Evolutionary conservation across 495 filamentous ascomycete genomes (phyloP), one percentile per base, ranked within the genome.

Genomic region (Lasiosphaeria hispida): DNA sequence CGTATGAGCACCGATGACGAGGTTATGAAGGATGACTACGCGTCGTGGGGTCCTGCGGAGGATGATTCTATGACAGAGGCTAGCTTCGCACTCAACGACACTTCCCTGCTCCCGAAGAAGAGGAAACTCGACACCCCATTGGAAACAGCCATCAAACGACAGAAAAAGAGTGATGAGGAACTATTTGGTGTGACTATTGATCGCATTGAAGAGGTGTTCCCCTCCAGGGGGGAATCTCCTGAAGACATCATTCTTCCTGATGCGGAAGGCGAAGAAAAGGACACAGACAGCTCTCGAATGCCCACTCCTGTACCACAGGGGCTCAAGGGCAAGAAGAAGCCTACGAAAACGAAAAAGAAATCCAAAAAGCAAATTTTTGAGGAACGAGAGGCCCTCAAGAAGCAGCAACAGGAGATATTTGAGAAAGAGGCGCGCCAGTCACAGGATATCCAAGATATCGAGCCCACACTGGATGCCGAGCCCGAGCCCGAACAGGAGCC

Each of bases 131-230:
- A 86, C 8, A 68, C 78, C 19, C 82, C 84, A 14, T 77, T 85
- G 7, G 76, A 84, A 51, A 76, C 77, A 17, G 77, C 84, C 41
- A 85, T 86, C 41, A 91, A 92, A 69, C 82, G 84, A 54, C 83
- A 83, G 61, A 87, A 81, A 70, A 82, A 88, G 63, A 85, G 87
- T n/a, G 88, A 90, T 50, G 87, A 90, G 66, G 85, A 89, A 52
- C 76, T 91, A n/a, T 89, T 90, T 68, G 81, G 82, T 15, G 76
- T 86, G 57, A 73, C 71, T n/a, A 79, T 78, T 30, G 77, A 80
- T 51, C 75, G 75, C 53, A 76, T 82, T 37, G 78, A 80, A 55
- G 69, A 68, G 17, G 79, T 79, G 44, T 74, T 75, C 17, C 73
- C 75, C 2, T 70, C 74, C 4, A 62, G 64, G 14, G 70, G 64